Evolutionary conservation across 2,329 filamentous ascomycete species (phyloP).

Genomic region (Apiospora pterosperma): DNA sequence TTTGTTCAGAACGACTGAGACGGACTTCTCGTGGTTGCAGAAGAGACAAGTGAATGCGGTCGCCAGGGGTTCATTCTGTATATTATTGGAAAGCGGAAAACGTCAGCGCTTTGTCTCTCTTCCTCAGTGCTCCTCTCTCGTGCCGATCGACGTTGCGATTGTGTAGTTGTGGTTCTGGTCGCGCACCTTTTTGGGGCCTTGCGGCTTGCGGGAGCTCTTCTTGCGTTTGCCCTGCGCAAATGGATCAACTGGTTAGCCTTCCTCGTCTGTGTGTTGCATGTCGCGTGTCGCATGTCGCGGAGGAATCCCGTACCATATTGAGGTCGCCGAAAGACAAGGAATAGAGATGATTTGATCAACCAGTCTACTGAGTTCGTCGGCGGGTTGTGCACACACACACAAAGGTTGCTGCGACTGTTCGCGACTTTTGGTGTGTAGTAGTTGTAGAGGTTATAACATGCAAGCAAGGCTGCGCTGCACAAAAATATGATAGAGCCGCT

Average conservation of each 20-base stretch:
- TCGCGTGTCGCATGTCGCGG: background rate
- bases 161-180: background rate
- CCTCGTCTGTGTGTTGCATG: background rate
- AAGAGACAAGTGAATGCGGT: slow-evolving; percentile 96
- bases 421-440: background rate
- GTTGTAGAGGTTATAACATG: background rate
- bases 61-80: slow-evolving; percentile 65
- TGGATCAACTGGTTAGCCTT: background rate
- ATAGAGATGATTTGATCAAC: background rate
- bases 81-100: background rate
- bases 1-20: slow-evolving; percentile 89
- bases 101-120: background rate
- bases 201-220: slow-evolving; percentile 80
- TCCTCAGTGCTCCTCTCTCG: background rate
- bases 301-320: background rate
- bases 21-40: slow-evolving; percentile 95
- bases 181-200: slow-evolving; percentile 75
- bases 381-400: background rate
- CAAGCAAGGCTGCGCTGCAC: slow-evolving; percentile 1
- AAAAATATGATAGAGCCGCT: background rate
- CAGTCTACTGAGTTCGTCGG: too few species aligned
- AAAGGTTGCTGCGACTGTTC: background rate
- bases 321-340: too few species aligned
- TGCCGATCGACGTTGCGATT: background rate
- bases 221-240: slow-evolving; percentile 77